Percentiles rank a stretch among this genome's conserved stretches.
Evolutionary conservation across 768 basidiomycete genomes (phyloP).

Genomic region (Tremella fuciformis): DNA sequence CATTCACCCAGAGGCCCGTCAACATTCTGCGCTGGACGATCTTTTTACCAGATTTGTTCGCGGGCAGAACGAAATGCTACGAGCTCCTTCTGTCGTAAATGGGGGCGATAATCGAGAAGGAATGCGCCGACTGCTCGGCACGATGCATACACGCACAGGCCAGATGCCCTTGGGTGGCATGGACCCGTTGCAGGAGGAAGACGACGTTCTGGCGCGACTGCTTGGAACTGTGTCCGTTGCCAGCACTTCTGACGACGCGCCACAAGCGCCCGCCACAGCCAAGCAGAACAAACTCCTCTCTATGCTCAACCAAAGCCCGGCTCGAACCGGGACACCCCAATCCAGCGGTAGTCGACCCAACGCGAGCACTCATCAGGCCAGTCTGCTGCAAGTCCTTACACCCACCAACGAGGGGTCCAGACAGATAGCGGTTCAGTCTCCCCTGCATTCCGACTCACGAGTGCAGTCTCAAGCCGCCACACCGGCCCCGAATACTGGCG

Average conservation of each 20-base stretch:
- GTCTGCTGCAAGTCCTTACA: neutral
- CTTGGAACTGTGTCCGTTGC: conserved; percentile 65
- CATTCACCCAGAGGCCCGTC: neutral
- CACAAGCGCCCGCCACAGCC: conserved; percentile 56
- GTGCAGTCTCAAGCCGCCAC: too few species aligned
- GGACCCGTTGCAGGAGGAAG: conserved; percentile 18
- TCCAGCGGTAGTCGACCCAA: neutral
- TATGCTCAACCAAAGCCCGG: conserved; percentile 25
- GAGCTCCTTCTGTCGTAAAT: conserved; percentile 4
- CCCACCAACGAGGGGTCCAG: neutral
- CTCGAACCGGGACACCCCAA: too few species aligned
- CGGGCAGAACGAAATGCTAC: conserved; percentile 34
- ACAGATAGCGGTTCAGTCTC: neutral
- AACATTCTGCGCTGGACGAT: conserved; percentile 29
- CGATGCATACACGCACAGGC: conserved; percentile 4
- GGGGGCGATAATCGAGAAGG: conserved; percentile 29
- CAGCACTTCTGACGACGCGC: conserved; percentile 57
- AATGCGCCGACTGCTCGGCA: conserved; percentile 33
- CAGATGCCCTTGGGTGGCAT: conserved; percentile 1
- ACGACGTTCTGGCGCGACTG: conserved; percentile 33
- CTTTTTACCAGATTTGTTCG: conserved; percentile 37
- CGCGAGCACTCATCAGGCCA: neutral
- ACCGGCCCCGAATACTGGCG: too few species aligned
- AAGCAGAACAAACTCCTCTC: conserved; percentile 32
- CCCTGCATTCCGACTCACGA: neutral